These are phyloP conservation scores for Globisporangium orthogonon DNA, from an alignment of 352 stramenopile genomes.

Conservation along the genomic window DNA sequence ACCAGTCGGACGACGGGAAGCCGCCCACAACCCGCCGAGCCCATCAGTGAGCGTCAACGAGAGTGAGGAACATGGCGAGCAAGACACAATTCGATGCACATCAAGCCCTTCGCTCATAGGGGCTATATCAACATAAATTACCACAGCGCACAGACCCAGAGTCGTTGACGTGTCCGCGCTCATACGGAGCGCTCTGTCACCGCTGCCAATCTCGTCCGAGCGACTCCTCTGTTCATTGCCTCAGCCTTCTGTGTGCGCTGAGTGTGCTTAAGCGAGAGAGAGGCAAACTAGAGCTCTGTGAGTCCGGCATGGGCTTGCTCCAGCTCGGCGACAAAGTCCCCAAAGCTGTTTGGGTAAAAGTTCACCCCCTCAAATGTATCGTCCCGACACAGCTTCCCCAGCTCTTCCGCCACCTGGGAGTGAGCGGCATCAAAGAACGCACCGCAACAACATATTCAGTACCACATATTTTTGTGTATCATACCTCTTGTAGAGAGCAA, in stretches of 20 bases:
- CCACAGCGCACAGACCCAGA: constrained; percentile 3
- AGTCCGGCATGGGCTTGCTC: background rate
- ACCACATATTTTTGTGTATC: too few relatives aligned
- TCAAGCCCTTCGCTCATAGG: background rate
- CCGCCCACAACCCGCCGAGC: background rate
- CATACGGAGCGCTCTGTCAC: too few relatives aligned
- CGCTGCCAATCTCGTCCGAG: too few relatives aligned
- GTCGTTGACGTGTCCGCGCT: background rate
- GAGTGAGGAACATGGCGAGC: background rate
- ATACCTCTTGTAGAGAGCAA: too few relatives aligned
- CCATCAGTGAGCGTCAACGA: background rate
- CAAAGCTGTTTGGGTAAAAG: constrained; percentile 94
- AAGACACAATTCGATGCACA: background rate
- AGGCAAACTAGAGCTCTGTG: constrained; percentile 8
- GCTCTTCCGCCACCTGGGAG: constrained; percentile 85
- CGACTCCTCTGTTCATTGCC: too few relatives aligned
- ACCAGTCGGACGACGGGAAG: constrained; percentile 12
- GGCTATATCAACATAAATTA: constrained; percentile 11
- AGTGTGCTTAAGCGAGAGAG: too few relatives aligned
- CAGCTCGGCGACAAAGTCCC: constrained; percentile 25
- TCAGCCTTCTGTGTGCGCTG: too few relatives aligned
- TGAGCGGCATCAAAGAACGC: background rate
- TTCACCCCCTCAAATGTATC: constrained; percentile 92
- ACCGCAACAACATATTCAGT: background rate
- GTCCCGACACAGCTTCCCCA: constrained; percentile 93